Conservation (phyloP, 306 rosid genomes). For the Trichosanthes truncata region DNA sequence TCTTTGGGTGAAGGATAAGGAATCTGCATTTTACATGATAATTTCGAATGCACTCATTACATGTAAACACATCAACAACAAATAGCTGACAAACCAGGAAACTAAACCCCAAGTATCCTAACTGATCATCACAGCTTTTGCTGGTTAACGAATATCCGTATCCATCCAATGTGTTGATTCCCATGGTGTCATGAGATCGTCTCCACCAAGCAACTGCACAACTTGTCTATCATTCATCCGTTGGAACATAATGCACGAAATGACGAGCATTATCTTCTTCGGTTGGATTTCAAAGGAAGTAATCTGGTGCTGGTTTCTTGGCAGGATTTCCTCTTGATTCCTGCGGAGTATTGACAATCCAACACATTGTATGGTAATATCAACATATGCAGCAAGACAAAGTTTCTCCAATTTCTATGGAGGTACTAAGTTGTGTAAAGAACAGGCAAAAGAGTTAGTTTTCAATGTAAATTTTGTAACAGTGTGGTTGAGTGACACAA, state of each 20-base stretch:
- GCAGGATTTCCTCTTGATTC: slow-evolving; percentile 90
- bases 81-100: slow-evolving; percentile 29
- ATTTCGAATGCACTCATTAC: slow-evolving; percentile 33
- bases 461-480: not conserved
- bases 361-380: not conserved
- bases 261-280: not conserved
- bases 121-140: slow-evolving; percentile 23
- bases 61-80: slow-evolving; percentile 20
- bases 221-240: slow-evolving; percentile 22
- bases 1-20: slow-evolving; percentile 30
- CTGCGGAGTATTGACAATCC: slow-evolving; percentile 23
- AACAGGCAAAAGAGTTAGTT: not conserved
- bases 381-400: not conserved
- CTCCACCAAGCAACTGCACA: slow-evolving; percentile 14
- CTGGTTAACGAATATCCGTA: slow-evolving; percentile 17
- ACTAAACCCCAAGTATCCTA: slow-evolving; percentile 26
- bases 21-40: slow-evolving; percentile 30
- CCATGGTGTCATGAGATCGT: slow-evolving; percentile 1
- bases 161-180: slow-evolving; percentile 13
- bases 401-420: not conserved
- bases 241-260: slow-evolving; percentile 25
- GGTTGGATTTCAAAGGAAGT: slow-evolving; percentile 49
- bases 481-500: not conserved
- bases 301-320: slow-evolving; percentile 96
- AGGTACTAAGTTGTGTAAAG: not conserved